A percentile compares a stretch with the other conserved stretches of the same genome.
Evolutionary conservation across 2,329 filamentous ascomycete genomes (phyloP).

Genomic region (Penicillium sclerotigenum): DNA sequence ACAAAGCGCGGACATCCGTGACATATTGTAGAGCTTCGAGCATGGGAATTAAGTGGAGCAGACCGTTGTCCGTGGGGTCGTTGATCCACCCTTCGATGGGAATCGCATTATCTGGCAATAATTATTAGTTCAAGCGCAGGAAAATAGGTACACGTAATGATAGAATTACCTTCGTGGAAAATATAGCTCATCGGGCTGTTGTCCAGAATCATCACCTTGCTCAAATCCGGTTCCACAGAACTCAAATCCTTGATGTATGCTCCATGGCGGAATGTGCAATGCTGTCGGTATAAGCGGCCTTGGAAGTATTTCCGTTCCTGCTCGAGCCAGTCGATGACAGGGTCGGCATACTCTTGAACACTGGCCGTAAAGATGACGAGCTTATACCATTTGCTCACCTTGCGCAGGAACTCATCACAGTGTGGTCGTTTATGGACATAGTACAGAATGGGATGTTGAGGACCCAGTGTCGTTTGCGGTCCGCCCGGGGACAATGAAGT

Average conservation of each 20-base stretch:
- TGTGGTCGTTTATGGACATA: slow-evolving; percentile 97
- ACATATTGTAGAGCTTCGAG: slow-evolving; percentile 95
- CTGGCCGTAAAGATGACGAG: slow-evolving; percentile 94
- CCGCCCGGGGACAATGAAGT: slow-evolving; percentile 45
- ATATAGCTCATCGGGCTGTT: slow-evolving; percentile 98
- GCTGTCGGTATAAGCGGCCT: slow-evolving; percentile 89
- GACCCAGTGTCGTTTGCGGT: slow-evolving; percentile 65
- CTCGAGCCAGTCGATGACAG: slow-evolving; percentile 98
- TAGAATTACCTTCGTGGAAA: slow-evolving; percentile 80
- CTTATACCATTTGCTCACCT: slow-evolving; percentile 98
- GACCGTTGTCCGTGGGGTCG: slow-evolving; percentile 93
- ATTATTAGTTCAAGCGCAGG: slow-evolving; percentile 4
- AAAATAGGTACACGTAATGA: neutral
- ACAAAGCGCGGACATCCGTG: slow-evolving; percentile 85
- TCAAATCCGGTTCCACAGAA: slow-evolving; percentile 92
- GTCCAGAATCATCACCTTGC: slow-evolving; percentile 97
- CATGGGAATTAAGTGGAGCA: slow-evolving; percentile 87
- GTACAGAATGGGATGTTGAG: slow-evolving; percentile 94
- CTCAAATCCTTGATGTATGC: slow-evolving; percentile 98
- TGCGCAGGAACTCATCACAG: slow-evolving; percentile 93
- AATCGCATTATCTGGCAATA: slow-evolving; percentile 81
- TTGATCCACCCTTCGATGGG: slow-evolving; percentile 99
- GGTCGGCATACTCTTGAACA: slow-evolving; percentile 97
- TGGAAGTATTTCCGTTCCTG: slow-evolving; percentile 95
- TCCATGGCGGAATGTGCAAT: slow-evolving; percentile 92